These are phyloP conservation scores for Flueggea neowawraea DNA, from an alignment of 441 rosid species.

Conservation along the genomic window DNA sequence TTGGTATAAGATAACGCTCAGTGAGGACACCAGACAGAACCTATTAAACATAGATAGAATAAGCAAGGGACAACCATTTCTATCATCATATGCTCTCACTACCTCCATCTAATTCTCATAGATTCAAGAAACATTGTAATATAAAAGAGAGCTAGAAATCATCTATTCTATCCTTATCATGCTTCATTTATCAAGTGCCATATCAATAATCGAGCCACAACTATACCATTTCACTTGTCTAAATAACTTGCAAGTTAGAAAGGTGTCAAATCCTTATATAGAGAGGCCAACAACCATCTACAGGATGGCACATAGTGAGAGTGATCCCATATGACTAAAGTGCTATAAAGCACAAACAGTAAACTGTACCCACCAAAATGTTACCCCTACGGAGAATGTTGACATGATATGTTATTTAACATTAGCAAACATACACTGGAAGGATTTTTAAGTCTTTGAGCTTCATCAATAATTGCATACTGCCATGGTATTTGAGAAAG, in stretches of 20 bases:
- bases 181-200: no score
- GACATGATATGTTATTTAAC: neutral
- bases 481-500: slow-evolving; percentile 89
- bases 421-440: slow-evolving; percentile 59
- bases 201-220: no score
- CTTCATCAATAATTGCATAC: slow-evolving; percentile 79
- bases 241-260: no score
- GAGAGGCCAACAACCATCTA: no score
- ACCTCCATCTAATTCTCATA: neutral
- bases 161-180: no score
- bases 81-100: neutral
- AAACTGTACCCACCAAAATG: neutral
- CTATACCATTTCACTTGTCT: no score
- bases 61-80: slow-evolving; percentile 2
- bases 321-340: no score
- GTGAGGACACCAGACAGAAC: slow-evolving; percentile 68
- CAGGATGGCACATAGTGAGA: no score
- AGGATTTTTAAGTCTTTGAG: slow-evolving; percentile 94
- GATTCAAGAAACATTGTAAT: no score
- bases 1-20: slow-evolving; percentile 72
- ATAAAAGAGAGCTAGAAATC: no score
- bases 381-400: neutral
- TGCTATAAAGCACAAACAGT: no score
- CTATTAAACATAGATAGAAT: slow-evolving; percentile 32
- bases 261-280: no score